Conservation (phyloP, 2,329 filamentous ascomycete genomes). For the Neofusicoccum kwambonambiense region DNA sequence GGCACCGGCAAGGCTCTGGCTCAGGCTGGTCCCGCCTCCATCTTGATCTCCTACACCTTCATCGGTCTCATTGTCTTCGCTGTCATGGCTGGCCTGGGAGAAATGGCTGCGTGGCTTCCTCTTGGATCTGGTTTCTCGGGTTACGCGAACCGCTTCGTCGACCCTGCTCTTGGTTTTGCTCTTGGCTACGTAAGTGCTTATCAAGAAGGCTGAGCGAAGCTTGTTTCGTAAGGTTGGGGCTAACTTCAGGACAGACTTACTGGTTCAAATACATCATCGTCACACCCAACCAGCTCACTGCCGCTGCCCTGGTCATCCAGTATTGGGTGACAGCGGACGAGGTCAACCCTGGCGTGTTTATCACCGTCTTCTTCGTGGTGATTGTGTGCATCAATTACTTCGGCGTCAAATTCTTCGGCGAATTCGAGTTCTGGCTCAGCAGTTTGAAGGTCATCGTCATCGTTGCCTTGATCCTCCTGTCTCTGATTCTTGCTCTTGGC, state of each 20-base stretch:
- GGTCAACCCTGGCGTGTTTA: conserved; percentile 79
- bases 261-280: conserved; percentile 82
- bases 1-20: conserved; percentile 56
- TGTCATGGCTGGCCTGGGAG: conserved; percentile 78
- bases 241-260: conserved; percentile 35
- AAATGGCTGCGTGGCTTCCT: conserved; percentile 83
- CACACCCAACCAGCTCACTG: conserved; percentile 81
- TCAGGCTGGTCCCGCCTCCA: conserved; percentile 59
- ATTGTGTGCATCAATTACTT: conserved; percentile 49
- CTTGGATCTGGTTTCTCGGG: conserved; percentile 77
- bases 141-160: conserved; percentile 75
- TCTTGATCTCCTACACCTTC: conserved; percentile 69
- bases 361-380: conserved; percentile 56
- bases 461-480: conserved; percentile 46
- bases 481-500: conserved; percentile 44
- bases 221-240: conserved; percentile 27
- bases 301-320: conserved; percentile 73
- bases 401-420: conserved; percentile 58
- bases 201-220: conserved; percentile 17
- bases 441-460: conserved; percentile 48
- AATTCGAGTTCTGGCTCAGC: conserved; percentile 51
- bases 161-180: conserved; percentile 77
- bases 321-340: conserved; percentile 66
- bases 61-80: conserved; percentile 73
- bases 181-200: conserved; percentile 62